Evolutionary conservation across 2,329 filamentous ascomycete species (phyloP).

Genomic region (Myotisia sp.): DNA sequence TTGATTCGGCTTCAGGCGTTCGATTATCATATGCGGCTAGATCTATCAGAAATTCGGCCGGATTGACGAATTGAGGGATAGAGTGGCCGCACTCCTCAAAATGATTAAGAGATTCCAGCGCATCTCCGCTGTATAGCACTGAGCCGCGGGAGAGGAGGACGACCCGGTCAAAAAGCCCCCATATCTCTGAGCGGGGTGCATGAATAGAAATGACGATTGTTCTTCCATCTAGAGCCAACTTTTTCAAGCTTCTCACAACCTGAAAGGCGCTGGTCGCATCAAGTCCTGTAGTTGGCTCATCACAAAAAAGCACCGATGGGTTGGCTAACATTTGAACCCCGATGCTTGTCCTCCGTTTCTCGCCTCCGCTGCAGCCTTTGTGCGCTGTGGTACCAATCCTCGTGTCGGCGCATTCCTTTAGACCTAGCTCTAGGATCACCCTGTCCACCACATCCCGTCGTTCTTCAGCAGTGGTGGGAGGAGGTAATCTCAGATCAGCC

Average conservation of each 20-base stretch:
- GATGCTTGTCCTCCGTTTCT: conserved; percentile 62
- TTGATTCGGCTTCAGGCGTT: conserved; percentile 48
- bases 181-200: conserved; percentile 65
- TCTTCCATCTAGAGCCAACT: conserved; percentile 50
- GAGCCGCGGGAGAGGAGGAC: conserved; percentile 54
- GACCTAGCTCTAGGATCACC: conserved; percentile 58
- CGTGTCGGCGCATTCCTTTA: conserved; percentile 66
- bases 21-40: conserved; percentile 60
- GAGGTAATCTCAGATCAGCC: conserved; percentile 54
- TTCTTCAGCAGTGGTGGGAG: conserved; percentile 45
- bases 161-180: conserved; percentile 60
- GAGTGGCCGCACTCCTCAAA: conserved; percentile 48
- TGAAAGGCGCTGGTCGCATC: conserved; percentile 67
- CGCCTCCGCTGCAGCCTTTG: conserved; percentile 64
- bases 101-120: conserved; percentile 46
- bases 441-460: conserved; percentile 54
- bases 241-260: conserved; percentile 55
- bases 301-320: conserved; percentile 61
- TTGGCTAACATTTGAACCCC: conserved; percentile 68
- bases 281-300: conserved; percentile 63
- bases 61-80: conserved; percentile 59
- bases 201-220: conserved; percentile 64
- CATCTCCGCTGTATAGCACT: conserved; percentile 52
- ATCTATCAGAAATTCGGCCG: conserved; percentile 63
- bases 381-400: conserved; percentile 56